These are phyloP conservation scores for Hirsutella rhossiliensis DNA, from an alignment of 2,329 filamentous ascomycete species.

Conservation along the genomic window DNA sequence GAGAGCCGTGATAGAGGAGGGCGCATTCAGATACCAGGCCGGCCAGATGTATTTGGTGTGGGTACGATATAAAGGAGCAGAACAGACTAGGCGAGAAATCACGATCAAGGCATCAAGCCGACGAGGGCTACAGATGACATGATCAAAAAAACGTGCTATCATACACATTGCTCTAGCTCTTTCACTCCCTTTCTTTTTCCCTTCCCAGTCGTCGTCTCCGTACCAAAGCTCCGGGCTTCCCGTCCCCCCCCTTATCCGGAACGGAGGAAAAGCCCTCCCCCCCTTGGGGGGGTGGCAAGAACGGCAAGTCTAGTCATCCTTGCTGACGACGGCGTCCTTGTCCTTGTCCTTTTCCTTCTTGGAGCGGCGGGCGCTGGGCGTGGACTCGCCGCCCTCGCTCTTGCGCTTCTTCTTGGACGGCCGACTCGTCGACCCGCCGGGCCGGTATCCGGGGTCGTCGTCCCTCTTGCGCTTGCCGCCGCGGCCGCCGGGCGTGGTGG, in stretches of 20 bases:
- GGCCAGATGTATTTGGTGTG: too few species aligned
- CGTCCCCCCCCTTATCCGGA: too few species aligned
- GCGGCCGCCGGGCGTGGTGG: slow-evolving; percentile 19
- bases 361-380: slow-evolving; percentile 20
- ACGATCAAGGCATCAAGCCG: not conserved
- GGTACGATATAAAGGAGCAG: too few species aligned
- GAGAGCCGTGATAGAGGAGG: too few species aligned
- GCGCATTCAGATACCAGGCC: too few species aligned
- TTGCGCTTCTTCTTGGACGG: slow-evolving; percentile 48
- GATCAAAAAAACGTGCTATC: not conserved
- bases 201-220: not conserved
- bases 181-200: not conserved
- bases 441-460: slow-evolving; percentile 47
- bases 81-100: not conserved
- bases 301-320: slow-evolving; percentile 17
- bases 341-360: slow-evolving; percentile 14
- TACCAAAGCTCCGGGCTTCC: not conserved
- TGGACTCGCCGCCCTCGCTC: slow-evolving; percentile 30
- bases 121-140: not conserved
- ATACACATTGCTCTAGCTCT: not conserved
- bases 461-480: slow-evolving; percentile 42
- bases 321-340: slow-evolving; percentile 1
- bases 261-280: too few species aligned
- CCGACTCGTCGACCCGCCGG: slow-evolving; percentile 41
- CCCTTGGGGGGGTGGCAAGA: too few species aligned